phyloP scores from a whole-genome alignment of 78 protist genomes.

The Chrysochromulina parva region DNA sequence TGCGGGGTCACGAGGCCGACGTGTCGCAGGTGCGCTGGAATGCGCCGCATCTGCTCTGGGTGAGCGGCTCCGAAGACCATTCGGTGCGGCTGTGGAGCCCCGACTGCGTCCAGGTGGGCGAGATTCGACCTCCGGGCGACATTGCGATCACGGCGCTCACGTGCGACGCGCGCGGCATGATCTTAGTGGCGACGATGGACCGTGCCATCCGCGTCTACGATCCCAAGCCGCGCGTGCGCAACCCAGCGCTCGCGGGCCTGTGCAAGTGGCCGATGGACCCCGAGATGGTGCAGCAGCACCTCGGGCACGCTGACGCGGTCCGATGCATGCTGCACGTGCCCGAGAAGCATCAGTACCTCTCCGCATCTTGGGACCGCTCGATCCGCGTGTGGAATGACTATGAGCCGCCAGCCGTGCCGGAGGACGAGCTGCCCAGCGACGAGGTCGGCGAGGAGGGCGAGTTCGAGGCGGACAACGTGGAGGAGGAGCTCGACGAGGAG shows the following conservation, averaged over 20 bases:
- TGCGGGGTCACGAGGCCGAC: not conserved
- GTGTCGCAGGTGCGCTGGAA: not conserved
- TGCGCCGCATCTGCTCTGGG: not conserved
- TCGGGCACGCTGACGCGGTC: not conserved
- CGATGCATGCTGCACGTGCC: not conserved
- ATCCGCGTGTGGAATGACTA: not conserved
- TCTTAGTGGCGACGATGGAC: not conserved
- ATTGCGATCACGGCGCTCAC: not conserved
- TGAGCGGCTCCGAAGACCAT: not conserved
- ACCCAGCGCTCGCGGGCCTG: not conserved
- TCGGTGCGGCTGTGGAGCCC: not conserved
- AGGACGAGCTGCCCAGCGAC: too few species aligned
- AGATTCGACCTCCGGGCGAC: not conserved
- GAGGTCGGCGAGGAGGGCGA: too few species aligned
- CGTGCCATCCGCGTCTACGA: not conserved
- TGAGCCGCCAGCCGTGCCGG: too few species aligned
- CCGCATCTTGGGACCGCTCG: not conserved
- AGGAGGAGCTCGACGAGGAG: too few species aligned
- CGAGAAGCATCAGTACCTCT: not conserved
- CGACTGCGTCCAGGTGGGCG: not conserved
- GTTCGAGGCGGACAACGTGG: too few species aligned
- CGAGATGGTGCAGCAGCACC: not conserved
- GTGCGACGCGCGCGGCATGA: not conserved
- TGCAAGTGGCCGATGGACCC: not conserved
- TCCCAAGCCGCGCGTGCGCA: not conserved